phyloP scores from a whole-genome alignment of 2,329 filamentous ascomycete genomes.

The Alternaria tenuissima region DNA sequence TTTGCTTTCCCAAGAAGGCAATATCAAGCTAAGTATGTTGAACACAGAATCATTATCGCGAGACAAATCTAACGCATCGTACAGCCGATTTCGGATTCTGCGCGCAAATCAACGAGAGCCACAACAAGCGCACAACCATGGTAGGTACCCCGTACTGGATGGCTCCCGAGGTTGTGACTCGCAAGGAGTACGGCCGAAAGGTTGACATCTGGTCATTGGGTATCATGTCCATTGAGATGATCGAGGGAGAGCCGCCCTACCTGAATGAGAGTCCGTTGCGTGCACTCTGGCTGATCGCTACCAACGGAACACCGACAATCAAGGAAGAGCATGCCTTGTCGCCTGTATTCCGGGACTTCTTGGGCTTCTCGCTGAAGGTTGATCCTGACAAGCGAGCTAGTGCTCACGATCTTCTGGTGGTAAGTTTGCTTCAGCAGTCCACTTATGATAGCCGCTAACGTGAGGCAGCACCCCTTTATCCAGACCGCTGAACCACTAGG shows the following conservation, averaged over 20 bases:
- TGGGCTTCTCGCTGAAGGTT: constrained; percentile 92
- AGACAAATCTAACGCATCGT: constrained; percentile 15
- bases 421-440: constrained; percentile 59
- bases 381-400: constrained; percentile 97
- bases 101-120: constrained; percentile 95
- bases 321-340: constrained; percentile 90
- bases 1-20: constrained; percentile 88
- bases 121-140: constrained; percentile 98
- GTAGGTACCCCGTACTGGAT: constrained; percentile 99
- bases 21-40: constrained; percentile 91
- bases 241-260: constrained; percentile 97
- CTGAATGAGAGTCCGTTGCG: constrained; percentile 92
- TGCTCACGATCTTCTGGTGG: constrained; percentile 90
- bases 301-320: constrained; percentile 92
- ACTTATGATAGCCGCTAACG: constrained; percentile 16
- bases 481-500: constrained; percentile 62
- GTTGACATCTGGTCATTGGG: constrained; percentile 98
- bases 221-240: constrained; percentile 99
- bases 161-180: constrained; percentile 96
- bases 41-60: not conserved
- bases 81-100: constrained; percentile 97
- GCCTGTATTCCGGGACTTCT: constrained; percentile 85
- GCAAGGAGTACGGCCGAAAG: constrained; percentile 97
- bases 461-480: constrained; percentile 57
- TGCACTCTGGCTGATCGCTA: constrained; percentile 94